These are phyloP conservation scores for Aspergillus diversus DNA, from an alignment of 495 filamentous ascomycete species.

Conservation along the genomic window DNA sequence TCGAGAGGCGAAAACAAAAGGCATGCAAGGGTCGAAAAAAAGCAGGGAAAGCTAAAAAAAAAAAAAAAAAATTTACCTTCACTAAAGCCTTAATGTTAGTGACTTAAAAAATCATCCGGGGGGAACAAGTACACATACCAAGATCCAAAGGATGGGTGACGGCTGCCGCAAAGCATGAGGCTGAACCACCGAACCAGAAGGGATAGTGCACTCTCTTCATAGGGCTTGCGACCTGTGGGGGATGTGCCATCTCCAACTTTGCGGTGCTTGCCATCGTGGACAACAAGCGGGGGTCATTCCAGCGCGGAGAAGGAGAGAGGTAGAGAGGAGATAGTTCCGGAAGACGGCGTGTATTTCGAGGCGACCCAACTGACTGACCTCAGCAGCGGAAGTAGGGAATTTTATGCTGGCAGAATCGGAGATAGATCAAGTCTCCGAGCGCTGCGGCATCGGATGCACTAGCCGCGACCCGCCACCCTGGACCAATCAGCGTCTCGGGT, in stretches of 20 bases:
- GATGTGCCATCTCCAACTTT: conserved; percentile 40
- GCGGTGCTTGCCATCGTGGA: conserved; percentile 46
- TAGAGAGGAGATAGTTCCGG: not conserved
- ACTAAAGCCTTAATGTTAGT: conserved; percentile 37
- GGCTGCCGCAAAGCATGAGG: conserved; percentile 84
- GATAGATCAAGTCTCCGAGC: conserved; percentile 47
- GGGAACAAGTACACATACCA: conserved; percentile 37
- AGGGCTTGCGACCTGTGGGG: conserved; percentile 29
- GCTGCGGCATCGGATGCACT: conserved; percentile 28
- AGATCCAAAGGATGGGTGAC: conserved; percentile 90
- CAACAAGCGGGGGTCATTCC: conserved; percentile 31
- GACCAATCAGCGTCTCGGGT: conserved; percentile 48
- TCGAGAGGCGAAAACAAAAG: not conserved
- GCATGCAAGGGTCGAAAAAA: not conserved
- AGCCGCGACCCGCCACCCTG: conserved; percentile 16
- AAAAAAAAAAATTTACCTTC: conserved; percentile 46
- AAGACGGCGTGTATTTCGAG: too few relatives aligned
- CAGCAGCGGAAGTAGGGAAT: conserved; percentile 9
- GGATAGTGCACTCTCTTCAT: conserved; percentile 65
- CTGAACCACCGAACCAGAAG: conserved; percentile 95
- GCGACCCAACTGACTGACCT: not conserved
- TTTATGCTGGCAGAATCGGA: conserved; percentile 27
- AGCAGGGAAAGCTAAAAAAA: not conserved
- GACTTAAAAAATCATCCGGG: not conserved
- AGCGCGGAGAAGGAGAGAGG: conserved; percentile 17